phyloP scores from a whole-genome alignment of 106 monocot genomes.

The Hemerocallis citrina region DNA sequence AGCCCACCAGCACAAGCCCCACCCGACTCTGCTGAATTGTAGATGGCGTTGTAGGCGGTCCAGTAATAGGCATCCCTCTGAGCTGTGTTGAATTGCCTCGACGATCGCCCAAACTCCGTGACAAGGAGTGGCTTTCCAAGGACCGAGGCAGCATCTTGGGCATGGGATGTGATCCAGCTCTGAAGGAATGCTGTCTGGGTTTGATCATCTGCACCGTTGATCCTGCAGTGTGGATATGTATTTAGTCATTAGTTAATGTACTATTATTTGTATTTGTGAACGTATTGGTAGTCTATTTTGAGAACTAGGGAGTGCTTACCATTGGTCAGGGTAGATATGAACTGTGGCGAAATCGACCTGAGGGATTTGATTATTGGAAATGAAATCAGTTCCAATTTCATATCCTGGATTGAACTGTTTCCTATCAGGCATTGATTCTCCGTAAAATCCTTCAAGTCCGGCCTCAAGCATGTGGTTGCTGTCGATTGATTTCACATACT shows the following conservation, averaged over 20 bases:
- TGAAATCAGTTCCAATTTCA: constrained; percentile 54
- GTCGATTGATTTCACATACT: constrained; percentile 43
- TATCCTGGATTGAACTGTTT: constrained; percentile 53
- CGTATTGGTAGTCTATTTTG: background rate
- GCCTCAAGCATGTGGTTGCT: constrained; percentile 50
- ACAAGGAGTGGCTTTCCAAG: constrained; percentile 43
- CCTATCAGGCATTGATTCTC: constrained; percentile 37
- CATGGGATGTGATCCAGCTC: constrained; percentile 34
- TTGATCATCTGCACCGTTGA: constrained; percentile 9
- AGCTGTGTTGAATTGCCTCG: background rate
- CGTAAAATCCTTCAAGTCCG: constrained; percentile 62
- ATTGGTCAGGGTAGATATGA: constrained; percentile 69
- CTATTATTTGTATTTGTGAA: too few relatives aligned
- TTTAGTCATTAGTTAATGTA: background rate
- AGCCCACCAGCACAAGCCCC: constrained; percentile 24
- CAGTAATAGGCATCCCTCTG: constrained; percentile 19
- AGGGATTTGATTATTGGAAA: constrained; percentile 33
- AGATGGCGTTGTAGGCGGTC: constrained; percentile 19
- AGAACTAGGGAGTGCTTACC: constrained; percentile 16
- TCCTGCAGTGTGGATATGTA: constrained; percentile 20
- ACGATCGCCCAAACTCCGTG: constrained; percentile 35
- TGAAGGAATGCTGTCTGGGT: constrained; percentile 27
- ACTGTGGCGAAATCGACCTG: constrained; percentile 58
- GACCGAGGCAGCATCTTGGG: constrained; percentile 20
- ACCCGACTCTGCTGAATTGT: constrained; percentile 16